A percentile compares a stretch with the other conserved stretches of the same genome.
phyloP scores from a whole-genome alignment of 2,329 filamentous ascomycete species.

The Cladosporium sp. region DNA sequence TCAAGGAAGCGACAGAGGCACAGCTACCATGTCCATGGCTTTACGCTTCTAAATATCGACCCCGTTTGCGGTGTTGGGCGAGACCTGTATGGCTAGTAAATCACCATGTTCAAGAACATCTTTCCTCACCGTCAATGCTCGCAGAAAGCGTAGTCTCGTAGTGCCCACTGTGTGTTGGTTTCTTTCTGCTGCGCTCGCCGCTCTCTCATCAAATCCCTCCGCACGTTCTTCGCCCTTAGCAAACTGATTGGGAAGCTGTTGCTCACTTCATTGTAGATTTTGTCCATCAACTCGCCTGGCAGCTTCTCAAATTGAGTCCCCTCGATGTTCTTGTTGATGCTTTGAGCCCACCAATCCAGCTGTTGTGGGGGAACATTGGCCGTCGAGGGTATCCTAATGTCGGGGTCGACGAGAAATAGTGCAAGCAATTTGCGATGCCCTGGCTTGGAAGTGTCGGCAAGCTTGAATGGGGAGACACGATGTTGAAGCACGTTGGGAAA shows the following conservation, averaged over 20 bases:
- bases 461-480: constrained; percentile 46
- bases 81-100: too few species aligned
- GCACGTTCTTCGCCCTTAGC: background rate
- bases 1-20: too few species aligned
- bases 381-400: constrained; percentile 45
- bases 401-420: constrained; percentile 54
- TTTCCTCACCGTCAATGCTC: too few species aligned
- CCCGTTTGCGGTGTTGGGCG: too few species aligned
- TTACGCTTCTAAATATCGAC: too few species aligned
- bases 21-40: too few species aligned
- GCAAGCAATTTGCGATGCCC: constrained; percentile 53
- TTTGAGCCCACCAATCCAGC: constrained; percentile 35
- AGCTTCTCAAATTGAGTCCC: constrained; percentile 79
- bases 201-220: background rate
- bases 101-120: too few species aligned
- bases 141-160: background rate
- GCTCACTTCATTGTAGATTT: constrained; percentile 68
- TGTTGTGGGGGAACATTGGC: constrained; percentile 48
- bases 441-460: constrained; percentile 46
- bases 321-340: constrained; percentile 56
- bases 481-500: constrained; percentile 56
- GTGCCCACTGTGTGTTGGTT: background rate
- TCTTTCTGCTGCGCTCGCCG: background rate
- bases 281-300: constrained; percentile 65
- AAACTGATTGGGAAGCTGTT: background rate